These are phyloP conservation scores for Tillandsia leiboldiana DNA, from an alignment of 176 grass and related monocot species.

Conservation along the genomic window DNA sequence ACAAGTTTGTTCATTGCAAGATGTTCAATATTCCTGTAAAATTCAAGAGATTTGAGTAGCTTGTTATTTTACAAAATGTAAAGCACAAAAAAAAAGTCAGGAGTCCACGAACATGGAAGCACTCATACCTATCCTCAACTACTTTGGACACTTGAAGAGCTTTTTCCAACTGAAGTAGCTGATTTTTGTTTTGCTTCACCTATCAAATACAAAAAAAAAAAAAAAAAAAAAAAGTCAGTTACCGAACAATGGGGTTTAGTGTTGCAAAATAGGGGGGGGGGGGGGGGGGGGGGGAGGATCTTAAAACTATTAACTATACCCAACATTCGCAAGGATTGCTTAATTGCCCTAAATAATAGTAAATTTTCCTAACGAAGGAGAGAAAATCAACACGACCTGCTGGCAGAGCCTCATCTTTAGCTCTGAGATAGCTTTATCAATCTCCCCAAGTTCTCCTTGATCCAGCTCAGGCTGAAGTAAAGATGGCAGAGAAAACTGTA, in stretches of 20 bases:
- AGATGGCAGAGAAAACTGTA: neutral
- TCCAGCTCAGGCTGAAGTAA: constrained; percentile 59
- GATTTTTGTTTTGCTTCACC: constrained; percentile 39
- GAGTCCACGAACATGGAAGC: constrained; percentile 4
- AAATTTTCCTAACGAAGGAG: neutral
- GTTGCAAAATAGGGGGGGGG: neutral
- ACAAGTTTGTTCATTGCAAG: constrained; percentile 73
- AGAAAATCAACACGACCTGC: constrained; percentile 33
- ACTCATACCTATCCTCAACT: constrained; percentile 49
- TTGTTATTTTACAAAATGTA: constrained; percentile 1
- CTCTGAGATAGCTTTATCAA: constrained; percentile 54
- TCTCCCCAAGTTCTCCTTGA: constrained; percentile 38
- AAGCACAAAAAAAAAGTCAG: neutral
- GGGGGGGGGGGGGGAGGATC: too few relatives aligned
- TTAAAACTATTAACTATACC: too few relatives aligned
- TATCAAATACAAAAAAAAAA: constrained; percentile 27
- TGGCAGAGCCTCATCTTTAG: constrained; percentile 50
- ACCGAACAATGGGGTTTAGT: neutral
- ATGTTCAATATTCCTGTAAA: constrained; percentile 56
- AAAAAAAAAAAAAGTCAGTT: neutral
- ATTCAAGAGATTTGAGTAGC: constrained; percentile 10
- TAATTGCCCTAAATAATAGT: neutral
- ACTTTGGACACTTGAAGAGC: constrained; percentile 43
- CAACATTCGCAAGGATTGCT: too few relatives aligned
- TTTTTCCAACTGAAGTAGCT: constrained; percentile 42